These are phyloP conservation scores for Ophiostoma fasciatum DNA, from an alignment of 2,329 filamentous ascomycete species.

Conservation along the genomic window DNA sequence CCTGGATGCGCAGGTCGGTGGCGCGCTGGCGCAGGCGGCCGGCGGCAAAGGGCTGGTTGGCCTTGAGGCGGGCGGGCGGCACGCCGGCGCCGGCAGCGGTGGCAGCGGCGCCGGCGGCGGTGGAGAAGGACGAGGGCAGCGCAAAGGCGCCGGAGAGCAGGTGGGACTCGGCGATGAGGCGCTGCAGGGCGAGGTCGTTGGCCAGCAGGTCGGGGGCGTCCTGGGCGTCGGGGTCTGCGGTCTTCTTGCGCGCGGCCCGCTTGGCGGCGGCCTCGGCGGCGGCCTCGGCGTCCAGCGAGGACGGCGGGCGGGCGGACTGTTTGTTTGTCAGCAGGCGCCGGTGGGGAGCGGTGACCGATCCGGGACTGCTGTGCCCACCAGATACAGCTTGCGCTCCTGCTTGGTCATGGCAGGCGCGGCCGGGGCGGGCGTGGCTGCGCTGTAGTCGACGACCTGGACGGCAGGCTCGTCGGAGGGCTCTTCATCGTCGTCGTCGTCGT, in stretches of 20 bases:
- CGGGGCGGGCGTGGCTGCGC: slow-evolving; percentile 19
- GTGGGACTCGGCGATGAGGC: slow-evolving; percentile 82
- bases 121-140: slow-evolving; percentile 21
- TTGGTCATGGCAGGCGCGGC: slow-evolving; percentile 36
- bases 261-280: slow-evolving; percentile 9
- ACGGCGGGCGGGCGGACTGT: slow-evolving; percentile 36
- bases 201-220: slow-evolving; percentile 59
- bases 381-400: slow-evolving; percentile 62
- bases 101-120: slow-evolving; percentile 22
- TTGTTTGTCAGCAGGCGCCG: slow-evolving; percentile 4
- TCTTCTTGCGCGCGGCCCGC: neutral
- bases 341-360: too few species aligned
- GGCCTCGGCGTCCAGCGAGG: slow-evolving; percentile 7
- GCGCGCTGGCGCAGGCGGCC: slow-evolving; percentile 70
- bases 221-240: slow-evolving; percentile 26
- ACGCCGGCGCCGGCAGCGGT: slow-evolving; percentile 19
- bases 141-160: slow-evolving; percentile 48
- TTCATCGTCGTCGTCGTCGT: slow-evolving; percentile 16
- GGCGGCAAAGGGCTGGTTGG: slow-evolving; percentile 27
- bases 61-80: slow-evolving; percentile 4
- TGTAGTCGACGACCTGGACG: slow-evolving; percentile 51
- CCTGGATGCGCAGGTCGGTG: slow-evolving; percentile 68
- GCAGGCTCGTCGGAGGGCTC: slow-evolving; percentile 14
- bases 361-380: too few species aligned
- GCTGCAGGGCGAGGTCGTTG: slow-evolving; percentile 84